Evolutionary conservation across 768 basidiomycete species (phyloP).

Genomic region (Rhizopogon salebrosus): DNA sequence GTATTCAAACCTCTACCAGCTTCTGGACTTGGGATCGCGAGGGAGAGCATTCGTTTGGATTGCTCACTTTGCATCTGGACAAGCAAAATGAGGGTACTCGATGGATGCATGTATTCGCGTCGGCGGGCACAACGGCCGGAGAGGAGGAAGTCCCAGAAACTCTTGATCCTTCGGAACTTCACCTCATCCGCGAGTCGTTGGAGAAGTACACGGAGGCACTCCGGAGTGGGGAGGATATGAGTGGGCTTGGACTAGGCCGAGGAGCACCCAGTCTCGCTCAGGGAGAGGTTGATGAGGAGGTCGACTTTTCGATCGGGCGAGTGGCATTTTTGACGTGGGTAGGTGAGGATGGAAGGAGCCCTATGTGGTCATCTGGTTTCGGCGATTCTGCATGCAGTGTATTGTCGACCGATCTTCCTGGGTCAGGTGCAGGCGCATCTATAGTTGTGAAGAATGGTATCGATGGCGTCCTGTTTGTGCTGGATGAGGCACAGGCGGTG

Average conservation of each 20-base stretch:
- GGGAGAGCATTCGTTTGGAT: slow-evolving; percentile 58
- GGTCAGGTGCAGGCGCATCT: slow-evolving; percentile 28
- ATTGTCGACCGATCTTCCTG: slow-evolving; percentile 72
- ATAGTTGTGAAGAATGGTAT: slow-evolving; percentile 68
- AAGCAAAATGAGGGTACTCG: slow-evolving; percentile 78
- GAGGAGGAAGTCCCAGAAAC: slow-evolving; percentile 82
- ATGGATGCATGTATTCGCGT: slow-evolving; percentile 84
- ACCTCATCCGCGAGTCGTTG: slow-evolving; percentile 70
- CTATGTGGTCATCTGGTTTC: slow-evolving; percentile 35
- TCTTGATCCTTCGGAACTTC: slow-evolving; percentile 78
- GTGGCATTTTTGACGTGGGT: slow-evolving; percentile 66
- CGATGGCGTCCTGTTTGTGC: slow-evolving; percentile 62
- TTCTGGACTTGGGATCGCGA: slow-evolving; percentile 92
- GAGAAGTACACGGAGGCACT: slow-evolving; percentile 80
- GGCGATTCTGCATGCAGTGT: slow-evolving; percentile 39
- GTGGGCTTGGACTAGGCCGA: slow-evolving; percentile 57
- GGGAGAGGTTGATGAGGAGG: slow-evolving; percentile 90
- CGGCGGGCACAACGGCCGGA: slow-evolving; percentile 34
- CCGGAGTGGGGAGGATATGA: slow-evolving; percentile 50
- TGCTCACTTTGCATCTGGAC: slow-evolving; percentile 81
- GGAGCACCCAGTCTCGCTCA: slow-evolving; percentile 77
- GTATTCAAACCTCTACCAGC: slow-evolving; percentile 70
- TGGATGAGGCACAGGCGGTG: slow-evolving; percentile 28
- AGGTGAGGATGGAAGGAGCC: slow-evolving; percentile 39
- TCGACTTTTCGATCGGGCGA: slow-evolving; percentile 71